Base-by-base conservation (phyloP, 2,329 filamentous ascomycete species). In the Phialocephala subalpina region DNA sequence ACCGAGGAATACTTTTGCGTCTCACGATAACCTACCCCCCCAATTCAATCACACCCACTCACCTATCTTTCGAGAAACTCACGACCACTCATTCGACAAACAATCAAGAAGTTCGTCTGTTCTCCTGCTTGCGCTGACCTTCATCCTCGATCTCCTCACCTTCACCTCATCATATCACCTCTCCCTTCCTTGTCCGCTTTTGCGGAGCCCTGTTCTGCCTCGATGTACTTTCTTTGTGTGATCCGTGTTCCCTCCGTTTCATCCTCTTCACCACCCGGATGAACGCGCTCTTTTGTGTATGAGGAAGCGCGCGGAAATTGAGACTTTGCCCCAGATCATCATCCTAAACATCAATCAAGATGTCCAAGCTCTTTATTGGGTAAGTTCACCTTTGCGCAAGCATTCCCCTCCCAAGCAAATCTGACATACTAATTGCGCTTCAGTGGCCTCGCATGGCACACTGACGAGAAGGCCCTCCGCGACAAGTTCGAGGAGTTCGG, bases 381-480 rank as follows among this genome's bases (percentile, higher is more conserved):
- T 97, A 86, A 83, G 91, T 78, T 66, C 58, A 62, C 62, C 25
- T 66, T 63, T 22, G 64, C 65, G 64, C 66, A 33, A 33, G 16
- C 22, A 58, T 20, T 29, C 45, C 55, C 61, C 25, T 45, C 22
- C 57, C 16, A 29, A 12, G 33, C 42, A n/a, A 38, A 60, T 38
- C 18, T 40, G 62, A n/a, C 62, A 69, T 72, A 58, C 73, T 63
- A 20, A 55, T 11, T 33, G 27, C 22, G n/a, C 11, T 57, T 63
- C 77, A 97, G 95, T 78, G 96, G 96, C 86, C 93, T 99, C 74
- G 93, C 96, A 77, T 99, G 96, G 96, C 94, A 97, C 84, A 99
- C 96, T 71, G 94, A 97, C 80, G 95, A 98, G 82, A 82, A 83
- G 53, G 94, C 92, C 73, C 85, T 99, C 72, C 91, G 92, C 77